These are phyloP conservation scores for Oryza longistaminata DNA, from an alignment of 176 grass and related monocot species.

Conservation along the genomic window DNA sequence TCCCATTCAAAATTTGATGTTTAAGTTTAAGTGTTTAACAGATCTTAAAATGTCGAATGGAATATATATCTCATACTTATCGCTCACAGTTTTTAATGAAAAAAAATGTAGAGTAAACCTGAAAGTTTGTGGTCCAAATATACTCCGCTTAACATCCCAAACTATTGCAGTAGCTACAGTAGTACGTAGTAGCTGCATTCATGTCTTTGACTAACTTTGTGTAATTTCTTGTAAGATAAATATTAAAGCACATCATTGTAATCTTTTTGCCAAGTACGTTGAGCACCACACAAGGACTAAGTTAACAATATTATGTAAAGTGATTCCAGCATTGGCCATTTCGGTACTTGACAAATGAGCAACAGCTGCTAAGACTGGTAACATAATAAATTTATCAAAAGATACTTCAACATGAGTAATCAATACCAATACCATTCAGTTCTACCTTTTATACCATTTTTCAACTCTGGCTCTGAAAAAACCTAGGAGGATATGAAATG, in stretches of 20 bases:
- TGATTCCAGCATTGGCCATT: background rate
- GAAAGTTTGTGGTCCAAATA: background rate
- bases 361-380: background rate
- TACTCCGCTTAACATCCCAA: background rate
- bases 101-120: background rate
- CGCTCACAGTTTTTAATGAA: background rate
- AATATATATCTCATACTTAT: background rate
- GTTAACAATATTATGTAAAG: background rate
- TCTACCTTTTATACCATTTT: background rate
- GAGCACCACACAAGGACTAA: background rate
- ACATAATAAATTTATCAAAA: background rate
- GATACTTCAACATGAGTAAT: background rate
- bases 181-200: background rate
- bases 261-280: background rate
- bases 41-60: background rate
- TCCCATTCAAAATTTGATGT: background rate
- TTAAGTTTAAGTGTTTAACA: background rate
- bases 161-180: background rate
- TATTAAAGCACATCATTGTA: background rate
- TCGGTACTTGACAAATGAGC: background rate
- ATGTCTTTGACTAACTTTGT: background rate
- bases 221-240: background rate
- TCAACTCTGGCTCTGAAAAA: background rate
- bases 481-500: background rate
- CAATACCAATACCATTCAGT: background rate